phyloP scores from a whole-genome alignment of 768 basidiomycete genomes.

The Tulasnella sp. region DNA sequence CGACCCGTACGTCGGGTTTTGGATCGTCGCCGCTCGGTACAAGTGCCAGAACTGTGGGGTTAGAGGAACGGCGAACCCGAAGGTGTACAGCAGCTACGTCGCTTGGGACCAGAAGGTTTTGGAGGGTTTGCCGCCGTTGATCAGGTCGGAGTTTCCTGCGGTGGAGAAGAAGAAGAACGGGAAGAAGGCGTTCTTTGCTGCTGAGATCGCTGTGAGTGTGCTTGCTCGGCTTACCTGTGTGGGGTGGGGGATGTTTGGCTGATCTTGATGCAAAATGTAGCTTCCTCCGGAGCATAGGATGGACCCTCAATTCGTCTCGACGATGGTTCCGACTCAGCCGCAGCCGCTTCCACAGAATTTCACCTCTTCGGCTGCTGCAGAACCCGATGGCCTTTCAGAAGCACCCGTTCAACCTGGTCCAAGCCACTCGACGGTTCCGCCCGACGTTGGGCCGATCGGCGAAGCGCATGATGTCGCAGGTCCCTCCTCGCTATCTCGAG shows the following conservation, averaged over 20 bases:
- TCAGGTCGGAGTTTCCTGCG: constrained; percentile 20
- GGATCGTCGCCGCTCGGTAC: constrained; percentile 9
- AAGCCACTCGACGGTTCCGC: not conserved
- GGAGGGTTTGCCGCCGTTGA: not conserved
- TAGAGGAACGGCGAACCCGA: not conserved
- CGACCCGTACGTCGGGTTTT: constrained; percentile 11
- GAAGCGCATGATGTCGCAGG: not conserved
- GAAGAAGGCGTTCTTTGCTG: not conserved
- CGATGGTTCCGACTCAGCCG: not conserved
- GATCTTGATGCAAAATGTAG: not conserved
- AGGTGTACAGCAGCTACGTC: not conserved
- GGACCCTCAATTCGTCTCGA: not conserved
- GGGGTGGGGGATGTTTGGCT: not conserved
- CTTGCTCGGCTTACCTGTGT: not conserved
- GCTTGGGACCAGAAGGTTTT: constrained; percentile 16
- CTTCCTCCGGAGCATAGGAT: not conserved
- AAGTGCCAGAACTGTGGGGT: not conserved
- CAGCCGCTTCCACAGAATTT: not conserved
- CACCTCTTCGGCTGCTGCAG: not conserved
- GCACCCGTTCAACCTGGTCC: not conserved
- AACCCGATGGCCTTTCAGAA: not conserved
- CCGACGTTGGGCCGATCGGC: not conserved
- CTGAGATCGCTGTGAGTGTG: not conserved
- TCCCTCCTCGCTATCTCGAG: not conserved
- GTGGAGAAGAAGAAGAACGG: not conserved